Evolutionary conservation across 768 basidiomycete genomes (phyloP), one percentile per base, ranked within the genome.

Genomic region (Kwoniella botswanensis): DNA sequence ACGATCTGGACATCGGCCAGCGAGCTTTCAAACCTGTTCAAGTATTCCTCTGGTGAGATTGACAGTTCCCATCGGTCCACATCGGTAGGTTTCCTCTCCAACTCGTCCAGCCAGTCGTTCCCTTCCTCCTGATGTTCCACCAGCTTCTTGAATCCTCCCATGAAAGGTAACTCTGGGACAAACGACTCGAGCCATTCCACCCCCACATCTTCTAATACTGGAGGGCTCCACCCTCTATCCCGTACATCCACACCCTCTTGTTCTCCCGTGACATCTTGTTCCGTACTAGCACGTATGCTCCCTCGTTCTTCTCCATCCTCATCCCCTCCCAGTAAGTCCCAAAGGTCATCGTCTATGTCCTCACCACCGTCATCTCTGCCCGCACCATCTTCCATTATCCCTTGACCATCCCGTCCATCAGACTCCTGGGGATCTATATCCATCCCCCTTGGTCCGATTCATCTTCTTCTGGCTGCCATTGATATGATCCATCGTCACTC

Each of bases 1-100:
- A 59, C 41, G 11, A 68, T 53, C 50, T 72, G 66, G 22, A 68
- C 67, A 11, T 29, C 44, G 9, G 66, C 71, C 35, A 72, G 61
- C 29, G 67, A 56, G 41, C 60, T 52, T 12, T 64, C 29, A 56
- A 72, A 70, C 26, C 68, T 46, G 13, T 46, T 24, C 7, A 46
- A 22, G 46, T 70, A 70, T 53, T 68, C 62, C 7, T n/a, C 43
- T 4, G 71, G 71, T 12, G 67, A 62, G 6, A 72, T 43, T 24
- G 60, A 52, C 24, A 72, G 17, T 55, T 72, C 71, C 71, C 71
- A 72, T 9, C 61, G 50, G 43, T 72, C 71, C 7, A 72, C 71
- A 65, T 72, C 71, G 35, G 50, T 60, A 11, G 66, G 66, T 41
- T 62, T 29, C 18, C 11, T 17, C 10, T 43, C 35, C 22, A 62